A percentile compares a stretch with the other conserved stretches of the same genome.
These are phyloP conservation scores for Ogataea naganishii DNA, from an alignment of 805 yeast genomes.

Conservation along the genomic window DNA sequence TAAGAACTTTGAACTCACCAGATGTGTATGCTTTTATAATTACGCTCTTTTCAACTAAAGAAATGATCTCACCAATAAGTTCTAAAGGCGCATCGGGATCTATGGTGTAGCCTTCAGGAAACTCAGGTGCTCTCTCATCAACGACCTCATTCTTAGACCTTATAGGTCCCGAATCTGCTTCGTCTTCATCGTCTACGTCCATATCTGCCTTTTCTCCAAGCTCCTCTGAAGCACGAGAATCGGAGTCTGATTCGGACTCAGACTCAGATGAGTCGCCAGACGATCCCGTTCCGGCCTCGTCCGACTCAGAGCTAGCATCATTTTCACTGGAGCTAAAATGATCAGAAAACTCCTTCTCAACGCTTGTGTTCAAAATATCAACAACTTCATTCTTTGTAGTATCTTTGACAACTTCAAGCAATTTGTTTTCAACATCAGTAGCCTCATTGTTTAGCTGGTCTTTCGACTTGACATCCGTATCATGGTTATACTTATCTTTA, in stretches of 20 bases:
- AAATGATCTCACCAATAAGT: slow-evolving; percentile 58
- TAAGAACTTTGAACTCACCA: slow-evolving; percentile 78
- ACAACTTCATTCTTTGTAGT: too few species aligned
- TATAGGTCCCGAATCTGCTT: slow-evolving; percentile 53
- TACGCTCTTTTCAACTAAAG: slow-evolving; percentile 63
- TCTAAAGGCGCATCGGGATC: slow-evolving; percentile 58
- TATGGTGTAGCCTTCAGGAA: slow-evolving; percentile 61
- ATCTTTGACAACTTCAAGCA: too few species aligned
- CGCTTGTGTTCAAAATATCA: too few species aligned
- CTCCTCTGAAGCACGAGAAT: slow-evolving; percentile 14
- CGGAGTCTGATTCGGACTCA: slow-evolving; percentile 13
- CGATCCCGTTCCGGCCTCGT: too few species aligned
- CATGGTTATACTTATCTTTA: too few species aligned
- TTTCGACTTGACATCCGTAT: too few species aligned
- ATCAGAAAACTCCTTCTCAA: too few species aligned
- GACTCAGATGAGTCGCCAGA: too few species aligned
- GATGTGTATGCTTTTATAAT: slow-evolving; percentile 65
- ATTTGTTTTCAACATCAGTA: too few species aligned
- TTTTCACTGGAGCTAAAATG: too few species aligned
- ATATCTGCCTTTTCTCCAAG: slow-evolving; percentile 13
- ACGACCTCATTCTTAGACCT: slow-evolving; percentile 66
- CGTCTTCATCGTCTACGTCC: slow-evolving; percentile 21
- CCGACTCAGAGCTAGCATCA: too few species aligned
- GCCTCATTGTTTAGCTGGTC: too few species aligned
- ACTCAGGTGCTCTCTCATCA: slow-evolving; percentile 57